Evolutionary conservation across 2,329 filamentous ascomycete genomes (phyloP).

Genomic region (Cercospora canescens): DNA sequence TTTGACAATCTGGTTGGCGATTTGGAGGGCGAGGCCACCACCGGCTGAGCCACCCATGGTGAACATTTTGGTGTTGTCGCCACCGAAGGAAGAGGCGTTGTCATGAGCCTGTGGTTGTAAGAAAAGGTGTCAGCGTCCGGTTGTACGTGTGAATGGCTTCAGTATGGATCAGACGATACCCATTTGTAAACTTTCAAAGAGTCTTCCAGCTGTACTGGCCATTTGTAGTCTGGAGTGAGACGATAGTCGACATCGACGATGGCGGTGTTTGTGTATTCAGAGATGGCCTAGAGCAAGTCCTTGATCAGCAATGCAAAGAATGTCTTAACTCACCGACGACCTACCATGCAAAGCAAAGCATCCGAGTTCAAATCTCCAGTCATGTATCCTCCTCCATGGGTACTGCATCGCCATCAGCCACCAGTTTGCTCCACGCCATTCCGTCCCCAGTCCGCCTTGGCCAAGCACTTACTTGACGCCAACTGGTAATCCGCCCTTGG

Average conservation of each 20-base stretch:
- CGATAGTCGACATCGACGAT: conserved; percentile 45
- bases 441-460: too few species aligned
- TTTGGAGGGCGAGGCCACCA: conserved; percentile 25
- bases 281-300: conserved; percentile 2
- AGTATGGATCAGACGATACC: conserved; percentile 28
- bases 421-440: neutral
- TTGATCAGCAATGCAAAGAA: neutral
- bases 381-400: conserved; percentile 31
- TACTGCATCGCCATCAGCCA: conserved; percentile 1
- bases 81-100: conserved; percentile 27
- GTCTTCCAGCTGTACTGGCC: conserved; percentile 47
- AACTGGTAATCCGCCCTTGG: conserved; percentile 21
- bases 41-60: conserved; percentile 33
- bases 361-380: conserved; percentile 28
- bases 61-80: conserved; percentile 25
- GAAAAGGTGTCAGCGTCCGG: neutral
- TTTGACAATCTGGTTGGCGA: conserved; percentile 25
- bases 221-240: conserved; percentile 47
- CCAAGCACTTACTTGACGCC: conserved; percentile 12
- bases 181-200: conserved; percentile 40
- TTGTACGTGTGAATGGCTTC: too few species aligned
- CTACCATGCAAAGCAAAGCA: conserved; percentile 25
- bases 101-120: conserved; percentile 18
- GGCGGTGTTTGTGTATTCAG: conserved; percentile 25
- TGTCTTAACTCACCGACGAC: neutral